A percentile compares a stretch with the other conserved stretches of the same genome.
These are phyloP conservation scores for Taphrina sp. DNA, from an alignment of 1,139 yeast species.

Conservation along the genomic window DNA sequence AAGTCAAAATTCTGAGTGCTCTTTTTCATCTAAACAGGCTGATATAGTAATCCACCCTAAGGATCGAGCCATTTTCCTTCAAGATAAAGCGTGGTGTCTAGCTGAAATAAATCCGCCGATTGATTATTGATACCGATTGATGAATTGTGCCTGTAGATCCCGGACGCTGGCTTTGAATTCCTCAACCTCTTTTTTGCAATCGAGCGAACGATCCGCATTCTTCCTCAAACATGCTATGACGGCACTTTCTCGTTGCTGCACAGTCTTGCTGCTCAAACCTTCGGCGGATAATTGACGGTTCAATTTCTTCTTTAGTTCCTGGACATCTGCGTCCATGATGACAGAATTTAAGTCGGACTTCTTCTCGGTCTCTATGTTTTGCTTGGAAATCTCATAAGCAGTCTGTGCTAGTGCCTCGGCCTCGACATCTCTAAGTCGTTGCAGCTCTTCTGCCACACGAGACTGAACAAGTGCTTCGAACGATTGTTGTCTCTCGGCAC, in stretches of 20 bases:
- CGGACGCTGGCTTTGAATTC: constrained; percentile 51
- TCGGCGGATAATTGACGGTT: constrained; percentile 6
- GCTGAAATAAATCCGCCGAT: no score
- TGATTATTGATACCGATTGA: constrained; percentile 21
- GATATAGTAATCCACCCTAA: background rate
- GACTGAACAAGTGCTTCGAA: constrained; percentile 77
- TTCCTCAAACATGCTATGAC: constrained; percentile 65
- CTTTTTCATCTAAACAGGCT: constrained; percentile 39
- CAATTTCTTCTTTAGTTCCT: constrained; percentile 22
- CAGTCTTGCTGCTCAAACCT: constrained; percentile 47
- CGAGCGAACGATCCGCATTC: constrained; percentile 70
- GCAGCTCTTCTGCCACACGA: constrained; percentile 65
- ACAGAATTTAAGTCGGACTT: constrained; percentile 38
- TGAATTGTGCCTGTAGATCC: constrained; percentile 26
- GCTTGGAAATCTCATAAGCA: constrained; percentile 45
- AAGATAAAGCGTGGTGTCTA: no score
- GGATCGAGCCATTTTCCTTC: no score
- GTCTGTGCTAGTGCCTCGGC: constrained; percentile 56
- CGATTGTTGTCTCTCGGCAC: constrained; percentile 52
- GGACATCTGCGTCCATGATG: constrained; percentile 28
- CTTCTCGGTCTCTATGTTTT: constrained; percentile 46
- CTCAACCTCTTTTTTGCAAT: constrained; percentile 84
- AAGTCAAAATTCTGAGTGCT: constrained; percentile 53
- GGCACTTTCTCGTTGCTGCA: constrained; percentile 46
- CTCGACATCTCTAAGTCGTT: constrained; percentile 61